Base-by-base conservation (phyloP, 805 yeast genomes). In the Metschnikowia cubensis region DNA sequence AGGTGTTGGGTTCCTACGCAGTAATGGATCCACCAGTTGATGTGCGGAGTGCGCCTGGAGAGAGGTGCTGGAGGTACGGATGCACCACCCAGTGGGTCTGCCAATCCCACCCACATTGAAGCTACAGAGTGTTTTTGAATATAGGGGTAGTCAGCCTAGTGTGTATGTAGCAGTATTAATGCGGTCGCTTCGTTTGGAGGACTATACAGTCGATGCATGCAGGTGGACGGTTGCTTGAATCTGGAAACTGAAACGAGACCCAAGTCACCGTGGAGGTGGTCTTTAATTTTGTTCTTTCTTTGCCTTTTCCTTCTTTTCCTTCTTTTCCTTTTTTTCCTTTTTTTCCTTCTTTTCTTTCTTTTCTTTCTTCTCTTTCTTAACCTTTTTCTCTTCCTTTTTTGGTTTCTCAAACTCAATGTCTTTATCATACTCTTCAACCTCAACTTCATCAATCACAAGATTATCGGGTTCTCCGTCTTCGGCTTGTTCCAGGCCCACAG, bases 371-470 rank as follows among this genome's bases (percentile, higher is more conserved):
- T 58, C 59, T 51, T 62, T 58, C n/a, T n/a, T n/a, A n/a, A n/a
- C n/a, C n/a, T 18, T 18, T 59, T 62, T 57, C 4, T 63, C 62
- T 50, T 65, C 65, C 61, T 60, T 62, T 20, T 65, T 65, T 50
- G 61, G 57, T 52, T 53, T 58, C 39, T 56, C 50, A 51, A 54
- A 65, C 67, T 65, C 76, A 60, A 47, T 53, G 34, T 52, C 48
- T 49, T 50, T 57, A 29, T 58, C 60, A 39, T 57, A 60, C 15
- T 68, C 72, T 21, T 60, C 67, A 3, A 75, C 79, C 58, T 76
- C 76, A 10, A 75, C 75, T 46, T 71, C 70, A 41, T 75, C 78
- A 17, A 74, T 64, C 6, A 75, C 66, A 48, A 75, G 59, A 51
- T 71, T 72, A 38, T 46, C 8, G 14, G 17, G 7, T 17, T 5